phyloP scores from a whole-genome alignment of 2,329 filamentous ascomycete genomes.

The Cladosporium phlei region DNA sequence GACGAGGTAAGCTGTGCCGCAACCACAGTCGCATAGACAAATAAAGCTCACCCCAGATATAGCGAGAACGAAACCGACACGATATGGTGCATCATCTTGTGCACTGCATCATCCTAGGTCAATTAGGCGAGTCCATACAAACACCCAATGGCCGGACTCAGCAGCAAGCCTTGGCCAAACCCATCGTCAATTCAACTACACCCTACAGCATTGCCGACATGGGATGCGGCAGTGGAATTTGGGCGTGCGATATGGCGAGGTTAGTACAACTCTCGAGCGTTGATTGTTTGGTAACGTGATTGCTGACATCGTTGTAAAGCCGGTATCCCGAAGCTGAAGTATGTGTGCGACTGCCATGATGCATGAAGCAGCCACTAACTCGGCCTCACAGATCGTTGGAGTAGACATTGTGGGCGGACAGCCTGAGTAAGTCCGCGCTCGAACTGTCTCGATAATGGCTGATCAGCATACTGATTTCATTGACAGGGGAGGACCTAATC shows the following conservation, averaged over 20 bases:
- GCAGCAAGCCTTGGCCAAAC: not conserved
- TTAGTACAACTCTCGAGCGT: too few species aligned
- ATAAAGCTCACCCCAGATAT: not conserved
- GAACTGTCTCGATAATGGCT: too few species aligned
- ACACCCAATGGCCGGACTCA: not conserved
- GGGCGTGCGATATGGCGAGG: conserved; percentile 82
- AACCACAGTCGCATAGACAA: not conserved
- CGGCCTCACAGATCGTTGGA: conserved; percentile 21
- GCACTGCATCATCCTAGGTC: conserved; percentile 7
- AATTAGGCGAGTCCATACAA: not conserved
- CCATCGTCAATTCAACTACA: conserved; percentile 1
- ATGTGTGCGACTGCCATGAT: conserved; percentile 5
- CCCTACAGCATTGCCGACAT: conserved; percentile 56
- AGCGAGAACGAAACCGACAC: conserved; percentile 15
- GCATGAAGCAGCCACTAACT: not conserved
- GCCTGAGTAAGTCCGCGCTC: not conserved
- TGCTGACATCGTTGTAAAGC: conserved; percentile 25
- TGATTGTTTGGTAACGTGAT: too few species aligned
- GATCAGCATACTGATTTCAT: not conserved
- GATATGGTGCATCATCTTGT: conserved; percentile 15
- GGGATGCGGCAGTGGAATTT: conserved; percentile 85
- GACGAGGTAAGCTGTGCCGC: conserved; percentile 8
- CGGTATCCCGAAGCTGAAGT: conserved; percentile 53
- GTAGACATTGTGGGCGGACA: conserved; percentile 22
- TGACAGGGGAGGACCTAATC: conserved; percentile 2